Evolutionary conservation across 2,329 filamentous ascomycete genomes (phyloP), one percentile per base, ranked within the genome.

Genomic region (Stachybotrys chlorohalonatus): DNA sequence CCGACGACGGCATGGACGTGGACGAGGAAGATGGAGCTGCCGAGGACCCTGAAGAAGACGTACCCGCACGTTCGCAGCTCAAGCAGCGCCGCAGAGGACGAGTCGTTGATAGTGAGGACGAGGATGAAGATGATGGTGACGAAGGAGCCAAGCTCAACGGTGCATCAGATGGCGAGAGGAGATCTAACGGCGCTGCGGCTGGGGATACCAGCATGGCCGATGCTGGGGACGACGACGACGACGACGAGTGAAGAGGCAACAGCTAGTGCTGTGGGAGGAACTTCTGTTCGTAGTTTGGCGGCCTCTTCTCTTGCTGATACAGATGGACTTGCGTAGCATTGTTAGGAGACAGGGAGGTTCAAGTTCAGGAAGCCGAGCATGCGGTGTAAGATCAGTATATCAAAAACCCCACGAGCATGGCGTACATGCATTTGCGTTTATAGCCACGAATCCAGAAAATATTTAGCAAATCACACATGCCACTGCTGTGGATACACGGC

Each of bases 81-180:
- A 80, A 76, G 67, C 73, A 79, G 53, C 68, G 73, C 16, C 71
- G 80, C 42, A 72, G 80, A 48, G 78, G 76, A 17, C 71, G 78
- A 42, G 76, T 82, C 31, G 66, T 82, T 46, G 78, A 82, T 53
- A 80, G 77, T 52, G 79, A 82, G 51, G 79, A 82, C 51, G 79
- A 79, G 7, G 77, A 80, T 16, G 70, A 66, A 1, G 70, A 65
- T 36, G 66, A 61, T 9, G 61, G 58, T 2, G 63, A 56, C 9
- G 56, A 55, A 17, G 60, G 54, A 13, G 49, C 55, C 8, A 57
- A 48, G 50, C 54, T 57, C 32, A 62, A 61, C 53, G 58, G 54
- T 39, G 49, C 58, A 7, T 62, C 62, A 30, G 60, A 42, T 31
- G 63, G 62, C 17, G 67, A 62, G 53, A 63, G 63, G 15, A 62